A percentile compares a stretch with the other conserved stretches of the same genome.
Evolutionary conservation across 116 monocot species (phyloP).

Genomic region (Iris pallida): DNA sequence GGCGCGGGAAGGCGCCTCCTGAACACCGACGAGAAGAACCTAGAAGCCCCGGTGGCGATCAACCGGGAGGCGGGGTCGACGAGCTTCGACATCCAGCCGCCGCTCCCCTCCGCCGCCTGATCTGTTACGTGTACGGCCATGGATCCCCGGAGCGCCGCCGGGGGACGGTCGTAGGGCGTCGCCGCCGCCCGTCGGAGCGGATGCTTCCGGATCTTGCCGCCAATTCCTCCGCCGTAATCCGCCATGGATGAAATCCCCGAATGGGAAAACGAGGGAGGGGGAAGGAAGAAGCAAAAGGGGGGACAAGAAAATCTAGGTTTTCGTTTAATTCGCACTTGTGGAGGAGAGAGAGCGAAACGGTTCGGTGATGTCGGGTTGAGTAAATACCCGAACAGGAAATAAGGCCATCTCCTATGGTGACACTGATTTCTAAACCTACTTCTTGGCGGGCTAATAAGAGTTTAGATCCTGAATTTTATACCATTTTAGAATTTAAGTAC

Average conservation of each 20-base stretch:
- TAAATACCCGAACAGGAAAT: too few relatives aligned
- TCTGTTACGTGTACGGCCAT: background rate
- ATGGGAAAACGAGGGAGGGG: background rate
- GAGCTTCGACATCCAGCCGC: slow-evolving; percentile 43
- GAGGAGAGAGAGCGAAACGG: too few relatives aligned
- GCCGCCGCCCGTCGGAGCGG: slow-evolving; percentile 8
- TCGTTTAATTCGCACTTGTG: too few relatives aligned
- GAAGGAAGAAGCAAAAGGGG: background rate
- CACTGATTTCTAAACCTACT: too few relatives aligned
- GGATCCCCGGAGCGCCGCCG: slow-evolving; percentile 3
- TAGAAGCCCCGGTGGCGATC: slow-evolving; percentile 49
- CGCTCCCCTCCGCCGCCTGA: slow-evolving; percentile 1
- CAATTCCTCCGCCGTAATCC: slow-evolving; percentile 16
- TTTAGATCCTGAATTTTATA: too few relatives aligned
- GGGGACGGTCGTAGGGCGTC: slow-evolving; percentile 35
- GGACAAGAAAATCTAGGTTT: background rate
- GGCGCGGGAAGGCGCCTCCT: slow-evolving; percentile 36
- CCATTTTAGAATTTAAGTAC: too few relatives aligned
- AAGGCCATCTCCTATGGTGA: too few relatives aligned
- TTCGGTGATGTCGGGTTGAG: too few relatives aligned
- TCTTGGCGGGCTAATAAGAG: too few relatives aligned
- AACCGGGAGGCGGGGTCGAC: slow-evolving; percentile 74
- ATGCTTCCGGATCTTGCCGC: slow-evolving; percentile 37
- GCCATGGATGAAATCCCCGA: slow-evolving; percentile 17
- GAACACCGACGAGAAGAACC: slow-evolving; percentile 68